Conservation (phyloP, 2,329 filamentous ascomycete genomes). For the Curvularia hawaiiensis region DNA sequence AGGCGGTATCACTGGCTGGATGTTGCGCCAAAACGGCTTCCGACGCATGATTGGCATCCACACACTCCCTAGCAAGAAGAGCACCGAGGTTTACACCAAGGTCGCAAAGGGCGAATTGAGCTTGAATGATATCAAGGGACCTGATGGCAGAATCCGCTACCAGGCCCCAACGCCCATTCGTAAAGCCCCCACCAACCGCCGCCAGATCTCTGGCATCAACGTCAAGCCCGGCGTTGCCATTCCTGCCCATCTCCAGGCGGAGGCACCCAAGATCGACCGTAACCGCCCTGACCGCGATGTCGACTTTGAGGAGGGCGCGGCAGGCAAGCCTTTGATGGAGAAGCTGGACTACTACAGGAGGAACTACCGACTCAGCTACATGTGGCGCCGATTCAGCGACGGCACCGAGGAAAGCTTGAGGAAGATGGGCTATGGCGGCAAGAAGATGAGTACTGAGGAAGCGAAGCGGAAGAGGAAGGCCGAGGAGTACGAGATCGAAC, state of each 20-base stretch:
- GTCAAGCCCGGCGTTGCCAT: slow-evolving; percentile 31
- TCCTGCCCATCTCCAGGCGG: slow-evolving; percentile 31
- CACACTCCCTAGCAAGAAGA: slow-evolving; percentile 28
- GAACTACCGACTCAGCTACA: slow-evolving; percentile 31
- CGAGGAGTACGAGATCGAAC: slow-evolving; percentile 36
- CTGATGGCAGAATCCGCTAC: slow-evolving; percentile 37
- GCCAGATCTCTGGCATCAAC: slow-evolving; percentile 30
- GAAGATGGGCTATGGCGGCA: slow-evolving; percentile 24
- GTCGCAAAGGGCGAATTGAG: slow-evolving; percentile 35
- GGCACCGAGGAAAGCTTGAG: slow-evolving; percentile 19
- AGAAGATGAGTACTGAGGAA: slow-evolving; percentile 24
- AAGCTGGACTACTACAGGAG: slow-evolving; percentile 35
- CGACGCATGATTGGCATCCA: slow-evolving; percentile 47
- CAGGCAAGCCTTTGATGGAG: slow-evolving; percentile 22
- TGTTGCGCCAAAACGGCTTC: slow-evolving; percentile 47
- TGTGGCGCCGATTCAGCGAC: slow-evolving; percentile 25
- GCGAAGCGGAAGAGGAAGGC: slow-evolving; percentile 36
- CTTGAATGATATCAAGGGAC: slow-evolving; percentile 27
- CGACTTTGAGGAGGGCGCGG: slow-evolving; percentile 31
- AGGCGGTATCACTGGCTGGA: slow-evolving; percentile 47
- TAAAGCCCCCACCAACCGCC: slow-evolving; percentile 16
- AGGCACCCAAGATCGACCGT: slow-evolving; percentile 20
- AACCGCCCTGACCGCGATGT: slow-evolving; percentile 27
- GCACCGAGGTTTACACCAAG: slow-evolving; percentile 34
- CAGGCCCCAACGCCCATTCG: slow-evolving; percentile 25